Evolutionary conservation across 805 yeast genomes (phyloP), one percentile per base, ranked within the genome.

Genomic region (Myxozyma neotropica): DNA sequence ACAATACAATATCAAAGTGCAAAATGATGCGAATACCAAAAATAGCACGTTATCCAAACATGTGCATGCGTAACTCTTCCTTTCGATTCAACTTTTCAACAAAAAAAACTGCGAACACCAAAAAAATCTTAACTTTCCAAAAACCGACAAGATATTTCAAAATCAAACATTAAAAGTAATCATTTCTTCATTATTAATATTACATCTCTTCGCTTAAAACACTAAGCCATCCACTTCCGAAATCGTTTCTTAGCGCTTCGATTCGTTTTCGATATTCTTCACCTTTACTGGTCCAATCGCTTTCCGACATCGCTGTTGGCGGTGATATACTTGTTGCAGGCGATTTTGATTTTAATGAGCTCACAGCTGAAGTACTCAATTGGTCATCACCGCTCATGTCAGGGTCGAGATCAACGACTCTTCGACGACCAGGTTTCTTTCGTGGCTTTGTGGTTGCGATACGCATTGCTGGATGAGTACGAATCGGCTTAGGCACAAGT

Each of bases 201-300:
- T 26, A 60, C 53, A 60, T 13, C 57, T 64, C 72, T 70, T 67
- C 66, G 36, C 57, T 73, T 66, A 71, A 57, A 26, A 70, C 69
- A 53, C 72, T 73, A 43, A 72, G 62, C 67, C 75, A 75, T 19
- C 63, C 67, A 33, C 59, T 55, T 6, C 65, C 70, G 44, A 58
- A 57, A 36, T 61, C 65, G 26, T 70, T 57, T 35, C 68, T 66
- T 40, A 64, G 67, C 7, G 75, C 74, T 61, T 75, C 77, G 36
- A 74, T 72, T 15, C 72, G 75, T 59, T 78, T 53, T 40, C 64
- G 47, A 29, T 77, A 65, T 63, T 68, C 52, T 75, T 79, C 71
- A 61, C 68, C 65, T 40, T 58, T 45, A 56, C 65, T 68, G 0
- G 58, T 46, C 61, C 61, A 57, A n/a, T 60, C 61, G 21, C 56